phyloP scores from a whole-genome alignment of 73 alveolate species.

The Urostyla sp. region DNA sequence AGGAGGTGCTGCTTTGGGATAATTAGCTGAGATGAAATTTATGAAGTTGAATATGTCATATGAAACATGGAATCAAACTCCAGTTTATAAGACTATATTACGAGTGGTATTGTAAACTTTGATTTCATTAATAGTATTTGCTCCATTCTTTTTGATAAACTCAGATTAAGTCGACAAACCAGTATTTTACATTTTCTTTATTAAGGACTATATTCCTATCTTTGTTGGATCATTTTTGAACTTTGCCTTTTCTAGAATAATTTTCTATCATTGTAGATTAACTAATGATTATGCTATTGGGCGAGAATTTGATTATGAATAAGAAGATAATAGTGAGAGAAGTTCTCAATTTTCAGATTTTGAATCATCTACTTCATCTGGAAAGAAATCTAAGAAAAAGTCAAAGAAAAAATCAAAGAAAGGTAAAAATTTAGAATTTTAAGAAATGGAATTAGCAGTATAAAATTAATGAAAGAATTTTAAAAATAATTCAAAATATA shows the following conservation, averaged over 20 bases:
- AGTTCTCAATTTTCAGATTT: no score
- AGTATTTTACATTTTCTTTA: not conserved
- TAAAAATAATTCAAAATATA: no score
- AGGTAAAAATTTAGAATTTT: no score
- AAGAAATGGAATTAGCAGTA: no score
- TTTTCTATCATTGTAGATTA: not conserved
- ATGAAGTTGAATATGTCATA: constrained; percentile 22
- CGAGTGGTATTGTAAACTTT: not conserved
- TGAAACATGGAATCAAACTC: constrained; percentile 14
- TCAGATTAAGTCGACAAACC: not conserved
- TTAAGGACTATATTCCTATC: not conserved
- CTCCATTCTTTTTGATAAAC: constrained; percentile 6
- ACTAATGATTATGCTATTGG: constrained; percentile 27
- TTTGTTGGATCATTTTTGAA: not conserved
- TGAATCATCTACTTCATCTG: no score
- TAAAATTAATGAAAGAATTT: no score
- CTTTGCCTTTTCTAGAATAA: constrained; percentile 30
- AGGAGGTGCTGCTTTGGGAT: constrained; percentile 21
- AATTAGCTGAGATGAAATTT: constrained; percentile 33
- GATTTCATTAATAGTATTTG: not conserved
- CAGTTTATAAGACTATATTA: not conserved
- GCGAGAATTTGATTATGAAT: constrained; percentile 17
- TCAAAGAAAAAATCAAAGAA: no score
- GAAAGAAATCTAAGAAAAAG: no score
- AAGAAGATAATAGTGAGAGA: constrained; percentile 30